Evolutionary conservation across 2,329 filamentous ascomycete species (phyloP).

Genomic region (Chaetomium sp.): DNA sequence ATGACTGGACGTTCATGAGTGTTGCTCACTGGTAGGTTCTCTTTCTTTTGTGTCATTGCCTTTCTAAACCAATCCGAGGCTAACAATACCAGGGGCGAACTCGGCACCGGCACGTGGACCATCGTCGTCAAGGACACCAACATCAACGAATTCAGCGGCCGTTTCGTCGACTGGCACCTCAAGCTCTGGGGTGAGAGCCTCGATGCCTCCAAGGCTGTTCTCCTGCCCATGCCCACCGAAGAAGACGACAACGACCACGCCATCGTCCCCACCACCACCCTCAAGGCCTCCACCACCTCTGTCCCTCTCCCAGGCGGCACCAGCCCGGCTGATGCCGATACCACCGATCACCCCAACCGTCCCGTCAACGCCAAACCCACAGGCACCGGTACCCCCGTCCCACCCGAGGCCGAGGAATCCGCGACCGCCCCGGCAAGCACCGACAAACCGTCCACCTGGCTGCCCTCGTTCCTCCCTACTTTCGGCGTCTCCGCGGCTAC

Average conservation of each 20-base stretch:
- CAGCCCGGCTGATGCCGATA: slow-evolving; percentile 33
- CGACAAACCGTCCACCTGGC: slow-evolving; percentile 45
- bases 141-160: slow-evolving; percentile 69
- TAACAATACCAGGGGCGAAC: slow-evolving; percentile 65
- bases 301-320: slow-evolving; percentile 40
- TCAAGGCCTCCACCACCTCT: slow-evolving; percentile 58
- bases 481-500: slow-evolving; percentile 84
- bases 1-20: slow-evolving; percentile 98
- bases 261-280: slow-evolving; percentile 55
- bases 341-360: slow-evolving; percentile 60
- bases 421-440: slow-evolving; percentile 16
- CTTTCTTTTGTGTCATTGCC: not conserved
- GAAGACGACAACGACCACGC: slow-evolving; percentile 80
- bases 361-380: slow-evolving; percentile 46
- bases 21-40: slow-evolving; percentile 80
- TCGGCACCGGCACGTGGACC: slow-evolving; percentile 82
- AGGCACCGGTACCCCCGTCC: slow-evolving; percentile 11
- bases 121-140: slow-evolving; percentile 80
- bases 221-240: slow-evolving; percentile 75
- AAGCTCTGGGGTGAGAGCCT: slow-evolving; percentile 90
- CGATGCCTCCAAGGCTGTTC: slow-evolving; percentile 63
- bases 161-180: slow-evolving; percentile 84
- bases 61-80: slow-evolving; percentile 9
- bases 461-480: slow-evolving; percentile 83
- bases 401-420: slow-evolving; percentile 18